A percentile compares a stretch with the other conserved stretches of the same genome.
These are phyloP conservation scores for Carallia pectinifolia DNA, from an alignment of 345 rosid genomes.

Conservation along the genomic window DNA sequence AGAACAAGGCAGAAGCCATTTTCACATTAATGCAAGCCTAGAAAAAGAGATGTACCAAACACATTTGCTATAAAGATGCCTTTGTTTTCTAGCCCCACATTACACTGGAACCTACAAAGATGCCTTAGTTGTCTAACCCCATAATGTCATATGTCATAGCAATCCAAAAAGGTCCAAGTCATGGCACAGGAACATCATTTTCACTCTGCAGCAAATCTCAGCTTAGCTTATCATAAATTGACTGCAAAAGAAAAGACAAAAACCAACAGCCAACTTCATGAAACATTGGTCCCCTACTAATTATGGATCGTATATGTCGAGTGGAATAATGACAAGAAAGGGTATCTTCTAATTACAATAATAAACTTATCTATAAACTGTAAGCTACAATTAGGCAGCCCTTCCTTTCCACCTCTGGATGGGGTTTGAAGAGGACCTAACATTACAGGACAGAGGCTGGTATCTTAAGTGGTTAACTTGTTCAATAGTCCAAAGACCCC, in stretches of 20 bases:
- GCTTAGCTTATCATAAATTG: constrained; percentile 10
- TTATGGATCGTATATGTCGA: constrained; percentile 25
- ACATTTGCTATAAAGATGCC: neutral
- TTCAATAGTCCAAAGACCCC: constrained; percentile 69
- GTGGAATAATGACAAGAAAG: constrained; percentile 11
- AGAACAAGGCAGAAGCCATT: constrained; percentile 3
- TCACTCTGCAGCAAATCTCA: constrained; percentile 1
- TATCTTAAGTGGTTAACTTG: constrained; percentile 23
- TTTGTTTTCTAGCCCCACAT: neutral
- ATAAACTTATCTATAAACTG: constrained; percentile 29
- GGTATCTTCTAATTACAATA: constrained; percentile 64
- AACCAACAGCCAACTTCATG: constrained; percentile 15
- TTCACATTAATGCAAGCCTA: constrained; percentile 12
- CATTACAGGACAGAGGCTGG: constrained; percentile 30
- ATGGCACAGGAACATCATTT: neutral
- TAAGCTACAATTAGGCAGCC: constrained; percentile 33
- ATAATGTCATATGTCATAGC: neutral
- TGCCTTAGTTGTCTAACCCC: neutral
- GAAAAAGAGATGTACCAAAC: neutral
- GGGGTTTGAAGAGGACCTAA: constrained; percentile 23
- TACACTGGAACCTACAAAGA: constrained; percentile 1
- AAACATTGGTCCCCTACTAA: constrained; percentile 27
- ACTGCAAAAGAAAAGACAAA: constrained; percentile 4
- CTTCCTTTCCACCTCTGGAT: constrained; percentile 15
- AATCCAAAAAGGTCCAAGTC: neutral